These are phyloP conservation scores for Globisporangium nunn DNA, from an alignment of 352 stramenopile species.

Conservation along the genomic window DNA sequence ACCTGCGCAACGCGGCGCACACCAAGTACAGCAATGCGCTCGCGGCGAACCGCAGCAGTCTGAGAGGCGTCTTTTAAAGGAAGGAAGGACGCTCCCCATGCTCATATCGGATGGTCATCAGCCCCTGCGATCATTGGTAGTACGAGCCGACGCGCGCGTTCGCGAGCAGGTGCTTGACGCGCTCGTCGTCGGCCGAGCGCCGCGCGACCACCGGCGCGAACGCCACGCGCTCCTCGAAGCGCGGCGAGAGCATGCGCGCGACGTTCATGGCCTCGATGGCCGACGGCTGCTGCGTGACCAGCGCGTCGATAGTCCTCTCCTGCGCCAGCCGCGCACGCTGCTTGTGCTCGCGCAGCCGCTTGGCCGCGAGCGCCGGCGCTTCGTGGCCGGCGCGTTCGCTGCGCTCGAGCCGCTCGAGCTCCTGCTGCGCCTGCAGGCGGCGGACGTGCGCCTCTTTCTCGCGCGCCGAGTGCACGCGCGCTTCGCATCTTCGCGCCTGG, in stretches of 20 bases:
- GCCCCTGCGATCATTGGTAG: constrained; percentile 33
- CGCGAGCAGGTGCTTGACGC: constrained; percentile 52
- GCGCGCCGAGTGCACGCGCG: constrained; percentile 33
- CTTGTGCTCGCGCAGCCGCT: constrained; percentile 43
- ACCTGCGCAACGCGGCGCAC: constrained; percentile 39
- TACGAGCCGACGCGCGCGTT: constrained; percentile 47
- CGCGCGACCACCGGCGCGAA: constrained; percentile 42
- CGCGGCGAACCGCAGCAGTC: constrained; percentile 37
- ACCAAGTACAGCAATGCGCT: constrained; percentile 72
- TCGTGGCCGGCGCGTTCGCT: constrained; percentile 24
- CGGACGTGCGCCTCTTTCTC: constrained; percentile 26
- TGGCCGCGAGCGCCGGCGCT: constrained; percentile 31
- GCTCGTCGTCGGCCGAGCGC: constrained; percentile 50
- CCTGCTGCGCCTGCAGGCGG: constrained; percentile 17
- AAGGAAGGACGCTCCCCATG: constrained; percentile 1
- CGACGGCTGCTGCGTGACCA: constrained; percentile 66
- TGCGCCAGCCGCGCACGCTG: constrained; percentile 31
- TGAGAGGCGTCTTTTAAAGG: constrained; percentile 43
- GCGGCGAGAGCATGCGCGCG: constrained; percentile 65
- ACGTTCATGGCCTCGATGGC: constrained; percentile 81
- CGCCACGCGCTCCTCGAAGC: constrained; percentile 51
- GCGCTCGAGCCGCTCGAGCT: constrained; percentile 25
- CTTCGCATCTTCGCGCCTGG: constrained; percentile 44
- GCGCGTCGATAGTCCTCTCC: constrained; percentile 45
- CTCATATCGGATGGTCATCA: no score